Conservation (phyloP, 169 alveolate genomes). For the Plasmodium billcollinsi region DNA sequence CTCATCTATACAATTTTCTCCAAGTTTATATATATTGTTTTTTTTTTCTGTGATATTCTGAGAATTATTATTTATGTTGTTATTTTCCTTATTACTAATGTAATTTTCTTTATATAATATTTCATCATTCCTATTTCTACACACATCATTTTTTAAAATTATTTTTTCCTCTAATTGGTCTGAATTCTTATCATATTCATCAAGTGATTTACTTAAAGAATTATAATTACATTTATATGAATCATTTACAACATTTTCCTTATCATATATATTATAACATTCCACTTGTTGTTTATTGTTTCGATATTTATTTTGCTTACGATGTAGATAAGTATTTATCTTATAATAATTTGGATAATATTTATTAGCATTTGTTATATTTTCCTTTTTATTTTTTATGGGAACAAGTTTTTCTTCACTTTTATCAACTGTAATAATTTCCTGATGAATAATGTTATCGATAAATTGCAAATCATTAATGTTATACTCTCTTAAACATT, state of each 20-base stretch:
- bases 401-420: not conserved
- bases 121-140: no score
- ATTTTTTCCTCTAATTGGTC: no score
- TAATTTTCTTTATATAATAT: no score
- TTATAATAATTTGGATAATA: not conserved
- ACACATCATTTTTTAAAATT: no score
- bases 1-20: not conserved
- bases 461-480: slow-evolving; percentile 37
- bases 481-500: slow-evolving; percentile 40
- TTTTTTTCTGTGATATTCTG: no score
- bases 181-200: no score
- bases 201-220: no score
- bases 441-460: slow-evolving; percentile 37
- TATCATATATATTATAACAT: not conserved
- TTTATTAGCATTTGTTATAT: not conserved
- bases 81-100: no score
- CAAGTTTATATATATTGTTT: no score
- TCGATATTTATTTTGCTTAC: slow-evolving; percentile 21
- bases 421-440: not conserved
- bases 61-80: no score
- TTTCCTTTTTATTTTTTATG: not conserved
- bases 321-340: slow-evolving; percentile 19
- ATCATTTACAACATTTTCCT: no score
- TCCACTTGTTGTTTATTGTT: slow-evolving; percentile 1
- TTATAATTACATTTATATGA: no score